Base-by-base conservation (phyloP, 352 stramenopile genomes). In the Phytophthora palmivora region DNA sequence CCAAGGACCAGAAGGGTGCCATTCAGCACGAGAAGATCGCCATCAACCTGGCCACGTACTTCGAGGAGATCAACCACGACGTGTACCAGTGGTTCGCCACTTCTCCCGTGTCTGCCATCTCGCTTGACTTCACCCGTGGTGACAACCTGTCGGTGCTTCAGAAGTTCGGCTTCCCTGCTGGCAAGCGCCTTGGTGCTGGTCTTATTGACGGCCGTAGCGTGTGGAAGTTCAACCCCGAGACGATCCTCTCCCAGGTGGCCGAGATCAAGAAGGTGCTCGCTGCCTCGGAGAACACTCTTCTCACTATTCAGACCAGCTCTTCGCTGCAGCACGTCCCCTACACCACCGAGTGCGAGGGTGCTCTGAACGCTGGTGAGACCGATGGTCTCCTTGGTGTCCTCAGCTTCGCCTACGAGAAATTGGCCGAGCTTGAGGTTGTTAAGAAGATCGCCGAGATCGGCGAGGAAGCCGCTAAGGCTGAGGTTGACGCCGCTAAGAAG, bases 321-420 rank as follows among this genome's bases (percentile, higher is more conserved):
- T 95, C 88, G 55, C 74, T 98, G 16, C 92, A 97, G 74, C 94
- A 95, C 78, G 78, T 96, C 39, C 92, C 92, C 21, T 96, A 96
- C 81, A 91, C 85, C 63, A 89, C 85, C 0, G 74, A 89, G 63
- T 88, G 78, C 55, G 85, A 97, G 67, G 48, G 78, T 5, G 76
- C 83, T 4, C 49, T 91, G 48, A 90, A 97, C 62, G 76, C 63
- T 7, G 75, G 72, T 30, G 86, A 92, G 68, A 89, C 86, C 1
- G 79, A 89, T 18, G 82, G 81, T 34, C 78, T 96, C 8, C 72
- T 84, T 5, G 79, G 79, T 32, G 85, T 94, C 43, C 74, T 97
- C 7, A 89, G 88, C 52, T 97, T 97, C 59, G 88, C 89, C 1
- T 94, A 94, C 70, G 86, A 97, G 71, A 97, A 97, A 73, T 76